phyloP scores from a whole-genome alignment of 2,329 filamentous ascomycete species.

The Colletotrichum tanaceti region DNA sequence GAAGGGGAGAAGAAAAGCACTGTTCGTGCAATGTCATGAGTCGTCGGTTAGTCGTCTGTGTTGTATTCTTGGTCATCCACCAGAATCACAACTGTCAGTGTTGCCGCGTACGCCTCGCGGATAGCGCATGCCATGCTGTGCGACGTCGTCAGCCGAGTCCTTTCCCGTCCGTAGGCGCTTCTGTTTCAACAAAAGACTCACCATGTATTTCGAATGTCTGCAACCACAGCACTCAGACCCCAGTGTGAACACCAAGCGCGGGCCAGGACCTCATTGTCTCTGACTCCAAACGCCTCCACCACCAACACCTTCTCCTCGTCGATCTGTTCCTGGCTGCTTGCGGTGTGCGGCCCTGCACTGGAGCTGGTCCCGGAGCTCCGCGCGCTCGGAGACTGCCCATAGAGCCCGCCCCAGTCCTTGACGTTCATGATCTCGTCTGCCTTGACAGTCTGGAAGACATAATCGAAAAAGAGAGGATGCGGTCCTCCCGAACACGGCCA shows the following conservation, averaged over 20 bases:
- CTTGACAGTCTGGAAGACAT: slow-evolving; percentile 67
- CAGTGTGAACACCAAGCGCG: slow-evolving; percentile 82
- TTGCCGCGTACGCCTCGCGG: slow-evolving; percentile 79
- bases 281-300: slow-evolving; percentile 77
- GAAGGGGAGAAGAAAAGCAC: background rate
- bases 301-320: slow-evolving; percentile 76
- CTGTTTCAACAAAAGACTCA: slow-evolving; percentile 51
- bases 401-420: slow-evolving; percentile 70
- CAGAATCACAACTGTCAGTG: slow-evolving; percentile 77
- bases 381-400: slow-evolving; percentile 48
- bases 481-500: slow-evolving; percentile 73
- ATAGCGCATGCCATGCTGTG: slow-evolving; percentile 77
- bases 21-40: slow-evolving; percentile 27
- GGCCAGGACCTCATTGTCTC: slow-evolving; percentile 81
- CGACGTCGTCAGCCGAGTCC: slow-evolving; percentile 3
- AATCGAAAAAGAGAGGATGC: slow-evolving; percentile 79
- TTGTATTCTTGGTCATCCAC: slow-evolving; percentile 58
- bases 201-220: slow-evolving; percentile 76
- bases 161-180: background rate
- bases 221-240: slow-evolving; percentile 77
- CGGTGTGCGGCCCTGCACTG: slow-evolving; percentile 45
- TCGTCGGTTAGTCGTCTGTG: slow-evolving; percentile 34
- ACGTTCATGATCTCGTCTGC: slow-evolving; percentile 75
- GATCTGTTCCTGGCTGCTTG: slow-evolving; percentile 51
- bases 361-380: slow-evolving; percentile 48